These are phyloP conservation scores for Populus tremula DNA, from an alignment of 345 rosid genomes.

Conservation along the genomic window DNA sequence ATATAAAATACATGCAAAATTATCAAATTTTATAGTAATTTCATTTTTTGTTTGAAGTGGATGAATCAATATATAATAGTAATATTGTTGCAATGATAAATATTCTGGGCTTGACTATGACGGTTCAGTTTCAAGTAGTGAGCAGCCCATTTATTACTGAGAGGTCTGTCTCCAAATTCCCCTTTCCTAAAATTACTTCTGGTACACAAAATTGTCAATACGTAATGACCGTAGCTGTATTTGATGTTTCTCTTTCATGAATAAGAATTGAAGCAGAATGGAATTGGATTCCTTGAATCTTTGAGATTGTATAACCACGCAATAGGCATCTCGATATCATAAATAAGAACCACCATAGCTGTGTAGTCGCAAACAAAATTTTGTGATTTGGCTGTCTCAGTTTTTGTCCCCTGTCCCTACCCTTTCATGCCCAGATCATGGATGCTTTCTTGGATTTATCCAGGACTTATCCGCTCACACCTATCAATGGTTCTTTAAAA, in stretches of 20 bases:
- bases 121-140: too few species aligned
- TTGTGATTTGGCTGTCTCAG: neutral
- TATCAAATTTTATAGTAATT: neutral
- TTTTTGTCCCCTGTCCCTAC: neutral
- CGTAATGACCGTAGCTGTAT: too few species aligned
- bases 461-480: too few species aligned
- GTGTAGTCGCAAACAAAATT: neutral
- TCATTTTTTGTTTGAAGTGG: neutral
- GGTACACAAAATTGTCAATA: too few species aligned
- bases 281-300: neutral
- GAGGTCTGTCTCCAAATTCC: too few species aligned
- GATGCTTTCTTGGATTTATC: too few species aligned
- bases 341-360: neutral
- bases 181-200: too few species aligned
- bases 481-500: neutral
- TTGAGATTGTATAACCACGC: neutral
- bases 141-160: too few species aligned
- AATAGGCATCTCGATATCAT: neutral
- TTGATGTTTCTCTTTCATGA: too few species aligned
- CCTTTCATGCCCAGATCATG: too few species aligned
- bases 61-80: neutral
- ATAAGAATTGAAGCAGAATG: neutral
- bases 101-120: too few species aligned
- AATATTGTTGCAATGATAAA: too few species aligned
- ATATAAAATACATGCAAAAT: slow-evolving; percentile 1